phyloP scores from a whole-genome alignment of 257 asterid genomes.

The Lycium ferocissimum region DNA sequence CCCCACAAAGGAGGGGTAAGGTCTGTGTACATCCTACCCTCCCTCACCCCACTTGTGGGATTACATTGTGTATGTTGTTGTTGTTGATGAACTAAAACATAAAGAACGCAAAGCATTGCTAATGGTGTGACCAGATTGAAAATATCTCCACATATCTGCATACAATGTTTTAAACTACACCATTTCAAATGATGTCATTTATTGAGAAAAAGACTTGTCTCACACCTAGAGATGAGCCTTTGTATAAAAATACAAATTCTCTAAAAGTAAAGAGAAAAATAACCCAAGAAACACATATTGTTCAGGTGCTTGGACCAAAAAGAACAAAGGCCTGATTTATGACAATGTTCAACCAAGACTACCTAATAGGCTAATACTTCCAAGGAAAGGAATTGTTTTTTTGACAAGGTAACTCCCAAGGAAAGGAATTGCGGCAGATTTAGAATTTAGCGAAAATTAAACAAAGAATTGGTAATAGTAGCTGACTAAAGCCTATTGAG shows the following conservation, averaged over 20 bases:
- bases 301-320: slow-evolving; percentile 18
- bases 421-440: background rate
- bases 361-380: background rate
- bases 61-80: no score
- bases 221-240: background rate
- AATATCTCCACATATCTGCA: background rate
- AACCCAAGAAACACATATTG: background rate
- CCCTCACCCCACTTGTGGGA: no score
- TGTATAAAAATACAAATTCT: background rate
- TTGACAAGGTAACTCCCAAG: background rate
- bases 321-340: background rate
- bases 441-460: background rate
- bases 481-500: slow-evolving; percentile 10
- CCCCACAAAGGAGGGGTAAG: no score
- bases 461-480: background rate
- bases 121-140: background rate
- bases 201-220: background rate
- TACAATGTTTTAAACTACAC: background rate
- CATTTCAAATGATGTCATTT: background rate
- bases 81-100: no score
- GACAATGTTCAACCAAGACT: background rate
- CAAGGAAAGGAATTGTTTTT: background rate
- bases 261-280: background rate
- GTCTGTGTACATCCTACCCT: no score
- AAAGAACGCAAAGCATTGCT: background rate